Base-by-base conservation (phyloP, 148 eudicot species). In the Diospyros kaki region DNA sequence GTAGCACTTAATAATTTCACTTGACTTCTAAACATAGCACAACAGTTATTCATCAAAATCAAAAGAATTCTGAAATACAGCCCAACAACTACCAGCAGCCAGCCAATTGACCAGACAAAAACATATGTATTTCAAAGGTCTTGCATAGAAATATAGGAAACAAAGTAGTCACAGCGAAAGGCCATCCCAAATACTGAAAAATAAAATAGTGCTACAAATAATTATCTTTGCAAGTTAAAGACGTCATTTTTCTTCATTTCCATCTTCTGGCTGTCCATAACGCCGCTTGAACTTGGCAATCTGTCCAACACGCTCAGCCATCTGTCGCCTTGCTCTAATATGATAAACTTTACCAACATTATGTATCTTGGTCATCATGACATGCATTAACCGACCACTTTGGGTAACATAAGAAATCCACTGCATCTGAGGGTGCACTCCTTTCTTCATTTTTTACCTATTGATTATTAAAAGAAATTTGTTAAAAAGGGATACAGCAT, bases 281-380 rank as follows among this genome's bases (percentile, higher is more conserved):
- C 96, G 93, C 17, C 92, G 88, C 58, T 90, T 89, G 73, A 85
- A 94, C 84, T 89, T 94, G 73, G 93, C 96, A 59, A 92, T 83
- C 84, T 87, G 90, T 5, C 96, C 93, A 51, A 89, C 65, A 77
- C 86, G 87, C 73, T 89, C 81, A 76, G 96, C 94, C 96, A 87
- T 92, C 82, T 92, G 91, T 58, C 91, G 81, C 69, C 83, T 87
- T 4, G 93, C 97, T 77, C 96, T 85, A 48, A 88, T 78, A 78
- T 92, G 98, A 81, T 89, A 88, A 41, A 92, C 97, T 84, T 94
- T 94, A 68, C 97, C 96, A 62, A 70, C 83, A 56, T 84, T 77
- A 83, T 90, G 89, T 66, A 92, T 89, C 70, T 83, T 94, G 78
- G 90, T 84, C 97, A 94, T 92, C 97, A 89, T 87, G 41, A 94